Evolutionary conservation across 805 yeast genomes (phyloP).

Genomic region (Phaffomyces antillensis): DNA sequence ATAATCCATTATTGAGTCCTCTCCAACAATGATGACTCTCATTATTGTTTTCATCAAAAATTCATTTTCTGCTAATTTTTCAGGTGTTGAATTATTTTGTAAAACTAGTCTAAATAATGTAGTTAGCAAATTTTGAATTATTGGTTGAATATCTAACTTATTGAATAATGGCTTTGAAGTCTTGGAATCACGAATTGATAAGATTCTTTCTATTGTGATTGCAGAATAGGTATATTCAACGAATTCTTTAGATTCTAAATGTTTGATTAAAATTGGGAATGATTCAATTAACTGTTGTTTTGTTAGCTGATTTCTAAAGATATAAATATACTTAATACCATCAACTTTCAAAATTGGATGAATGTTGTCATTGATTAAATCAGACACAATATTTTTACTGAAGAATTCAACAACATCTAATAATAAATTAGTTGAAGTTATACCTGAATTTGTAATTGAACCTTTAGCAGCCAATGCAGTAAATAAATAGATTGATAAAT

Average conservation of each 20-base stretch:
- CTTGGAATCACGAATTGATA: conserved; percentile 57
- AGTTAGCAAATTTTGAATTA: conserved; percentile 52
- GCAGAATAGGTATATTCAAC: conserved; percentile 93
- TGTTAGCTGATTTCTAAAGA: conserved; percentile 87
- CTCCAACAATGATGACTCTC: conserved; percentile 71
- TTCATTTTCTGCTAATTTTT: conserved; percentile 91
- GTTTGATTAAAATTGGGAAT: conserved; percentile 68
- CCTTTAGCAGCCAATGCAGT: conserved; percentile 91
- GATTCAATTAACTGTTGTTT: conserved; percentile 76
- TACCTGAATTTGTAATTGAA: conserved; percentile 77
- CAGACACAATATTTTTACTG: conserved; percentile 71
- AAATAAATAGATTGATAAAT: conserved; percentile 78
- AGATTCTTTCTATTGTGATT: conserved; percentile 81
- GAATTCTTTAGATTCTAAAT: conserved; percentile 57
- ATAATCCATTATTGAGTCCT: conserved; percentile 48
- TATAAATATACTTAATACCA: conserved; percentile 84
- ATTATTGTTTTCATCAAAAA: conserved; percentile 83
- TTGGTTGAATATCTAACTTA: conserved; percentile 63
- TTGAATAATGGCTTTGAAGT: conserved; percentile 56
- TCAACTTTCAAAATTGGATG: conserved; percentile 84
- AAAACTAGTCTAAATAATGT: conserved; percentile 64
- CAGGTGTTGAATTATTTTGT: conserved; percentile 59
- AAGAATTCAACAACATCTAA: conserved; percentile 87
- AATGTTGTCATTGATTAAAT: conserved; percentile 50
- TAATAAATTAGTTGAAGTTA: conserved; percentile 74